Base-by-base conservation (phyloP, 1,284 basidiomycete species). In the Sanguinoderma infundibulare region DNA sequence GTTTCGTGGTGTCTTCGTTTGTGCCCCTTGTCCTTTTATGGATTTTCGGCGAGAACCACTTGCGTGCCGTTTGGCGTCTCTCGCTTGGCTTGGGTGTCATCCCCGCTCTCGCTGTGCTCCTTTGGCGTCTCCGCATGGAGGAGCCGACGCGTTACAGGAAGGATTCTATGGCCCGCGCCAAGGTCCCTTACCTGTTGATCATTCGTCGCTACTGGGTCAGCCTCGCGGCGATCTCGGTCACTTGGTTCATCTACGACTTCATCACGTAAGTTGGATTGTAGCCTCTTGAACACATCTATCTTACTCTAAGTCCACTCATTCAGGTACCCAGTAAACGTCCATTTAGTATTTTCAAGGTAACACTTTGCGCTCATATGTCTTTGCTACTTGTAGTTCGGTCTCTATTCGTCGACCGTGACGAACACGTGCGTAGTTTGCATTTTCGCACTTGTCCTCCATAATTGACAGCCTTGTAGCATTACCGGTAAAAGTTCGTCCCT, bases 181-280 rank as follows among this genome's bases (percentile, higher is more conserved):
- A 75, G 53, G 88, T 93, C 36, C 95, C 95, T 0, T 97, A 96
- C 74, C 68, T 77, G 72, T 82, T 98, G 38, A 83, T 97, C 68
- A 68, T 98, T 59, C 89, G 84, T 70, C 87, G 92, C 39, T 98
- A 98, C 74, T 92, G 94, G 80, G 74, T 79, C 35, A 82, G 83
- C 30, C 75, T 95, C 26, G 70, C 82, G 1, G 92, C 90, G 2
- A 85, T 96, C 63, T 91, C 85, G 7, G 62, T 90, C 17, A 83
- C 87, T 17, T 95, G 92, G 92, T 96, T 95, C 77, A 79, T 95
- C 57, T 96, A 95, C 73, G 91, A 94, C 71, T 89, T 93, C 70
- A 91, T 94, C 75, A 79, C 80, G 81, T 91, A 77, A 66, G 84
- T 82, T 17, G 26, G 28, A 35, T 24, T 35, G 24, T 34, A 6